Evolutionary conservation across 2,329 filamentous ascomycete genomes (phyloP).

Genomic region (Rhynchosporium agropyri): DNA sequence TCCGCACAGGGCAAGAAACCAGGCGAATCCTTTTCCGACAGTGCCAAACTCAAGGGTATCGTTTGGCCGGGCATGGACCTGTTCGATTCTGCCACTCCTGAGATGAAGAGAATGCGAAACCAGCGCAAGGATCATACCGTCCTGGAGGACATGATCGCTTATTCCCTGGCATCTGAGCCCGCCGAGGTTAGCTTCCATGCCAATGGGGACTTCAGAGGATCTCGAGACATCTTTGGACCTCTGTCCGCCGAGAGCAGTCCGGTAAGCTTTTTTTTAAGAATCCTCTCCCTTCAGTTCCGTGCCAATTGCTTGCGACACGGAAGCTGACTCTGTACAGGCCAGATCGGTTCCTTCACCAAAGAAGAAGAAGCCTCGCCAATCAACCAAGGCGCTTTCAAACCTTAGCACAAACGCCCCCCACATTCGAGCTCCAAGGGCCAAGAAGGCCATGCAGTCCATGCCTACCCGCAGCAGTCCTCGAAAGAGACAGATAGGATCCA

Average conservation of each 20-base stretch:
- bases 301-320: not conserved
- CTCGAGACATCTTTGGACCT: constrained; percentile 62
- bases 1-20: constrained; percentile 24
- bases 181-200: constrained; percentile 65
- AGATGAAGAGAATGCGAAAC: constrained; percentile 74
- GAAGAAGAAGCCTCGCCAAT: constrained; percentile 38
- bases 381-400: constrained; percentile 27
- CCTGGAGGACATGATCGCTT: constrained; percentile 65
- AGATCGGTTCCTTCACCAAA: constrained; percentile 33
- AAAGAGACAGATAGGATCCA: constrained; percentile 27
- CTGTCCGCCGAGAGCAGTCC: constrained; percentile 56
- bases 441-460: constrained; percentile 21
- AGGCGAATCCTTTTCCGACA: constrained; percentile 37
- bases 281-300: not conserved
- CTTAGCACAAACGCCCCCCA: constrained; percentile 37
- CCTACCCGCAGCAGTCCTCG: constrained; percentile 22
- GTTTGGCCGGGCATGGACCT: constrained; percentile 77
- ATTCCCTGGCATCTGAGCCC: constrained; percentile 65
- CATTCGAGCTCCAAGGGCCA: constrained; percentile 27
- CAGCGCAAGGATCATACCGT: constrained; percentile 77
- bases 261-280: constrained; percentile 45
- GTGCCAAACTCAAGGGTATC: constrained; percentile 64
- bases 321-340: constrained; percentile 27
- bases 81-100: constrained; percentile 77
- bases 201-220: constrained; percentile 53